These are phyloP conservation scores for Lagerstroemia speciosa DNA, from an alignment of 345 rosid genomes.

Conservation along the genomic window DNA sequence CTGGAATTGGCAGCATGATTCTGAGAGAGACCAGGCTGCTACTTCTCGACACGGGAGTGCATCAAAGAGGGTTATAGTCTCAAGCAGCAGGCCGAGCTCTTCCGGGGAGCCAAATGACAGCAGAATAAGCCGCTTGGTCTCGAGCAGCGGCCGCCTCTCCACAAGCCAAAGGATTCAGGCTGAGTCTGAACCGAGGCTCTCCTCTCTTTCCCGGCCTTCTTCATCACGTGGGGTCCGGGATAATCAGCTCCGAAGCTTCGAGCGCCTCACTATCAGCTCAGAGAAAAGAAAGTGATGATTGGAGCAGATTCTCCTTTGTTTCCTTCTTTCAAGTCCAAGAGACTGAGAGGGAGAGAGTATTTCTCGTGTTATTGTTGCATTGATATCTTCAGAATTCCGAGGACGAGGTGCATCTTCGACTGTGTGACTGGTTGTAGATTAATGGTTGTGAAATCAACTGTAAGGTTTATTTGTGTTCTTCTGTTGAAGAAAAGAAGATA, in stretches of 20 bases:
- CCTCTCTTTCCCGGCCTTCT: conserved; percentile 10
- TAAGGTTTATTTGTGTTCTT: not conserved
- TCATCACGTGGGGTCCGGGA: conserved; percentile 11
- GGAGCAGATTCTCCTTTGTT: not conserved
- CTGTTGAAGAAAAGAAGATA: not conserved
- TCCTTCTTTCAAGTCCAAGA: not conserved
- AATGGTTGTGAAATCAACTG: not conserved
- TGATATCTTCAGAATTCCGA: not conserved
- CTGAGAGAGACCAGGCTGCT: conserved; percentile 30
- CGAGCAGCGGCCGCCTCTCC: conserved; percentile 50
- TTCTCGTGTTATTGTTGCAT: not conserved
- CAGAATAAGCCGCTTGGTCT: conserved; percentile 45
- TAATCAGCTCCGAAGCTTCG: conserved; percentile 13
- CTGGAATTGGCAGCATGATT: conserved; percentile 28
- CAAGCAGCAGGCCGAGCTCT: conserved; percentile 64
- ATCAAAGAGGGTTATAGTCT: conserved; percentile 50
- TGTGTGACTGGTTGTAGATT: not conserved
- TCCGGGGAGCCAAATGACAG: conserved; percentile 56
- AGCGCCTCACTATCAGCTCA: conserved; percentile 12
- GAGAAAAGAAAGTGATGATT: conserved; percentile 9
- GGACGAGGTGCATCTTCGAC: not conserved
- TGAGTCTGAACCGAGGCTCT: conserved; percentile 13
- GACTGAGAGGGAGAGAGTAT: not conserved
- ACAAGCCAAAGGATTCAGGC: conserved; percentile 49
- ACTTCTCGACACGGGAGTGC: conserved; percentile 51